phyloP scores from a whole-genome alignment of 495 filamentous ascomycete species.

The Xylaria intraflava region DNA sequence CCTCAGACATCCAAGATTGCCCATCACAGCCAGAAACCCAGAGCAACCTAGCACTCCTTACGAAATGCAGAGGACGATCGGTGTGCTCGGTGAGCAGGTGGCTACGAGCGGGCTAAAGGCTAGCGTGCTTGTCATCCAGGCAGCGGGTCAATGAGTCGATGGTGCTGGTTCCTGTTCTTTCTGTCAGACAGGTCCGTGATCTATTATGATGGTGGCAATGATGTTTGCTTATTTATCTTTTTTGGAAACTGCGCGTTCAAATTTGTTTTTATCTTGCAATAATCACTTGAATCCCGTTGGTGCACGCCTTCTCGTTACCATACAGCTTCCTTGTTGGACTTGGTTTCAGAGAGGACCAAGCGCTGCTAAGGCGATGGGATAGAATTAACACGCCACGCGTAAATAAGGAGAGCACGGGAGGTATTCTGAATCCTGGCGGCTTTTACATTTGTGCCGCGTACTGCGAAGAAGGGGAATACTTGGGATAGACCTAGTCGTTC shows the following conservation, averaged over 20 bases:
- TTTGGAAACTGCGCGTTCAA: not conserved
- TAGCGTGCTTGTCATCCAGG: constrained; percentile 75
- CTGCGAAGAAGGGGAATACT: no score
- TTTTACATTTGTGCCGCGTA: no score
- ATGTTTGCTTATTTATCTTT: not conserved
- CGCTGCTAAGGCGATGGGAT: no score
- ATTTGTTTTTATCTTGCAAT: not conserved
- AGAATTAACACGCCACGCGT: no score
- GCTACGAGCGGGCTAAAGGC: constrained; percentile 55
- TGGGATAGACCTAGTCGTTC: no score
- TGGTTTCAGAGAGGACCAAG: not conserved
- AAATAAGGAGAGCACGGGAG: no score
- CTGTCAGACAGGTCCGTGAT: not conserved
- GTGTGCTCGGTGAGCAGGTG: constrained; percentile 58
- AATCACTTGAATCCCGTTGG: not conserved
- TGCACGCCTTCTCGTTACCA: not conserved
- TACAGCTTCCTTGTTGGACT: not conserved
- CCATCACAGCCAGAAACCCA: constrained; percentile 18
- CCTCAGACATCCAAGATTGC: constrained; percentile 38
- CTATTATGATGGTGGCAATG: not conserved
- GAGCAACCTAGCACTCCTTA: constrained; percentile 29
- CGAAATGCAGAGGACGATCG: constrained; percentile 58
- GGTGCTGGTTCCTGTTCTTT: not conserved
- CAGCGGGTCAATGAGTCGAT: constrained; percentile 34
- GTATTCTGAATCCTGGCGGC: no score